Base-by-base conservation (phyloP, 768 basidiomycete genomes). In the Pleurotus ostreatus region DNA sequence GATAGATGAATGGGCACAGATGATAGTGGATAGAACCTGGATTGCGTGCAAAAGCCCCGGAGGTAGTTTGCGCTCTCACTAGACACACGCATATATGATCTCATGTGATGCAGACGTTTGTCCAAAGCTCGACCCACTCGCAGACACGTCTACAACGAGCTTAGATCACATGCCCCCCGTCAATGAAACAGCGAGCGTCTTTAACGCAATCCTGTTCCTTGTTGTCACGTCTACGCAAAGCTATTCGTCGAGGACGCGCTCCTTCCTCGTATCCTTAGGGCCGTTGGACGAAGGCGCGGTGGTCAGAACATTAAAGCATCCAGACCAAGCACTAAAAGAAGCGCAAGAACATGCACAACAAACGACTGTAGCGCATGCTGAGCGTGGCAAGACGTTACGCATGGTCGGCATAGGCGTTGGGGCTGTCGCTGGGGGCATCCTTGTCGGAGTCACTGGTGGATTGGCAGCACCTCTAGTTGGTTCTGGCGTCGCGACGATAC, bases 381-480 rank as follows among this genome's bases (percentile, higher is more conserved):
- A 70, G 47, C 65, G 67, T 37, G 71, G 74, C 15, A 73, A 69
- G 61, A 68, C 71, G 2, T 61, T 78, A 57, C 71, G 81, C 26
- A 70, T 70, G 55, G 70, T 74, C n/a, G 81, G 81, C 23, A 70
- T 82, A 37, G 79, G 79, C 2, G 61, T 79, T 16, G 79, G 77
- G 13, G 81, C 81, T 22, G 67, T 83, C 12, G 81, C 78, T 3
- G 82, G 81, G 12, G 82, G 82, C 12, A 72, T 82, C 18, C 68
- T 83, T 30, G 66, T 83, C 12, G 83, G 81, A 3, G 72, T 83
- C 20, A 82, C 81, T n/a, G 83, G 82, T 46, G 82, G 83, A 13
- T 71, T 83, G 8, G 82, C 81, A 2, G 82, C 82, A 8, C 82
- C 82, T 12, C 60, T 84, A 0, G 78, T 85, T 5, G 81, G 81